These are phyloP conservation scores for Flueggea neowawraea DNA, from an alignment of 441 rosid genomes.

Conservation along the genomic window DNA sequence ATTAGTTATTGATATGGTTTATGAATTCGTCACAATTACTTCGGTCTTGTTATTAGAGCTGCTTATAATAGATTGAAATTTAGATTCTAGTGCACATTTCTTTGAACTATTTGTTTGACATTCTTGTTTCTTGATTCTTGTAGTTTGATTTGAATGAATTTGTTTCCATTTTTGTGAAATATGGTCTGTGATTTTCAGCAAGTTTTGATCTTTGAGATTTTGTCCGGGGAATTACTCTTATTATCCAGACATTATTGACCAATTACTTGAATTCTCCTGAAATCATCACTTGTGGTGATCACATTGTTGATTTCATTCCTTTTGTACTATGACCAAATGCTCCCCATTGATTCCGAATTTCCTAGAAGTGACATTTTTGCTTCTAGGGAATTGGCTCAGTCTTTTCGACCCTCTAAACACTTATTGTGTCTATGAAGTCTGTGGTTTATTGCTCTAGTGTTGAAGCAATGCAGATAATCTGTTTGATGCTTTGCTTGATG, in stretches of 20 bases:
- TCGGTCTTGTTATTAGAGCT: conserved; percentile 1
- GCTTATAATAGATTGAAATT: background rate
- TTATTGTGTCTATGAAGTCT: background rate
- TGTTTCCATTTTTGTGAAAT: conserved; percentile 6
- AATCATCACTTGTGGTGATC: no score
- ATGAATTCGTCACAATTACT: background rate
- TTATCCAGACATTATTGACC: background rate
- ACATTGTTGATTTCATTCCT: conserved; percentile 5
- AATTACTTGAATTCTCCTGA: conserved; percentile 2
- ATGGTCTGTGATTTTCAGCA: background rate
- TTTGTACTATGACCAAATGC: background rate
- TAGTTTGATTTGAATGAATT: background rate
- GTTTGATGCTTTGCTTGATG: conserved; percentile 40
- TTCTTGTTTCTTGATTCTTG: conserved; percentile 5
- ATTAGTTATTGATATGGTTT: background rate
- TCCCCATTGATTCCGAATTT: no score
- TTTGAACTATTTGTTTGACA: background rate
- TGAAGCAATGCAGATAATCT: conserved; percentile 56
- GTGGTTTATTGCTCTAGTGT: conserved; percentile 15
- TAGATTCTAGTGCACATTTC: background rate
- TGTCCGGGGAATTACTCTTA: background rate
- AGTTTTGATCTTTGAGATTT: conserved; percentile 4
- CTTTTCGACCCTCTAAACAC: background rate
- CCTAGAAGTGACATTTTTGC: background rate
- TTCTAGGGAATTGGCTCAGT: background rate